These are phyloP conservation scores for Tolypocladium inflatum DNA, from an alignment of 2,329 filamentous ascomycete genomes.

Conservation along the genomic window DNA sequence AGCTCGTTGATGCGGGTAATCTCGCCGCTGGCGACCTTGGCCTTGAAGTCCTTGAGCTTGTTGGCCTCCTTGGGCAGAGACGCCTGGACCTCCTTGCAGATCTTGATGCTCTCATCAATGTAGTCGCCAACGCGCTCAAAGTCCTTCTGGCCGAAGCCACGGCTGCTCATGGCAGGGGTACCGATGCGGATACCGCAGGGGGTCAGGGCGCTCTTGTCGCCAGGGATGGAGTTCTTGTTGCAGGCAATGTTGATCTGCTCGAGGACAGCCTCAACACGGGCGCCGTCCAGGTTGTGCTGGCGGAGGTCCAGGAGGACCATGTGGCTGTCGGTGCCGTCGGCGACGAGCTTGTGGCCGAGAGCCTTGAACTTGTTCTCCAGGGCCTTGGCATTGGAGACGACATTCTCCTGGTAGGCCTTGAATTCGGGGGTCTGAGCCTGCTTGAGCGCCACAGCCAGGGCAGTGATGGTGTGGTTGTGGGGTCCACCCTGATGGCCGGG, in stretches of 20 bases:
- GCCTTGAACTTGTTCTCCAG: constrained; percentile 77
- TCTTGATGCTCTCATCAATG: constrained; percentile 81
- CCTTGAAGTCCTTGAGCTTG: constrained; percentile 99
- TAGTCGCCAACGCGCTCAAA: constrained; percentile 85
- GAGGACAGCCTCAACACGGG: constrained; percentile 88
- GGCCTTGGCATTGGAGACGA: constrained; percentile 87
- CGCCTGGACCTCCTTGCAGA: constrained; percentile 80
- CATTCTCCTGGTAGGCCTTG: constrained; percentile 86
- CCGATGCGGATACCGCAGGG: constrained; percentile 93
- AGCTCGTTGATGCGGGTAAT: constrained; percentile 74
- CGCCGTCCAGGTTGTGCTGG: constrained; percentile 77
- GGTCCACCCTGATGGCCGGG: constrained; percentile 97
- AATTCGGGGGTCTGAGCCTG: constrained; percentile 88
- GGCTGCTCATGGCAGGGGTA: constrained; percentile 92
- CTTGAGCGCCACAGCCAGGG: constrained; percentile 87
- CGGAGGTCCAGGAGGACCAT: constrained; percentile 94
- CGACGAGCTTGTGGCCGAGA: constrained; percentile 88
- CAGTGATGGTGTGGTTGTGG: constrained; percentile 99
- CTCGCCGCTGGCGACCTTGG: constrained; percentile 71
- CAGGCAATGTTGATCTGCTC: constrained; percentile 98
- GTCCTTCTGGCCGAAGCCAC: constrained; percentile 86
- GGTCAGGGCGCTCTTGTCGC: constrained; percentile 93
- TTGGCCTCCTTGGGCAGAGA: constrained; percentile 91
- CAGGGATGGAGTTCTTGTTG: constrained; percentile 99
- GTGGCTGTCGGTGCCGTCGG: constrained; percentile 94